Evolutionary conservation across 1,284 basidiomycete genomes (phyloP).

Genomic region (Sanghuangporus baumii): DNA sequence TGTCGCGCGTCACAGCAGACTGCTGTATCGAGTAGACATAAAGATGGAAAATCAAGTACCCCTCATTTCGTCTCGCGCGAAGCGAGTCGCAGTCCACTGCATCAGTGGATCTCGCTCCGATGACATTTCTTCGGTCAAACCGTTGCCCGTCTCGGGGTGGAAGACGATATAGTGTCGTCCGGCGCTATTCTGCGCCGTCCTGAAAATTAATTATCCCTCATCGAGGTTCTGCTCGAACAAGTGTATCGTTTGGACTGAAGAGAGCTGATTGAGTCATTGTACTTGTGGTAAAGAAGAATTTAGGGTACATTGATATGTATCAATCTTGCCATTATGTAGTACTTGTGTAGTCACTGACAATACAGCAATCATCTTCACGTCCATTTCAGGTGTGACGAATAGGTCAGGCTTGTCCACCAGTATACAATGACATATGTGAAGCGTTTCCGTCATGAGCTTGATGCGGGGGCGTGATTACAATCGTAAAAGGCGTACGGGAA

Average conservation of each 20-base stretch:
- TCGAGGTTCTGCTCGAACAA: background rate
- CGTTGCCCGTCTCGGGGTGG: too few relatives aligned
- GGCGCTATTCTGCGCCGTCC: background rate
- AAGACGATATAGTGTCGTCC: background rate
- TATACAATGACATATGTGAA: background rate
- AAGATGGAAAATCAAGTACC: background rate
- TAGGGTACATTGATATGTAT: background rate
- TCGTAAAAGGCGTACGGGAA: too few relatives aligned
- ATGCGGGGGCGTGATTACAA: background rate
- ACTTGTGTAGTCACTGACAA: too few relatives aligned
- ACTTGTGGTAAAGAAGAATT: background rate
- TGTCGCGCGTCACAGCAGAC: too few relatives aligned
- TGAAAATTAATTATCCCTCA: constrained; percentile 13
- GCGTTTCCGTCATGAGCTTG: background rate
- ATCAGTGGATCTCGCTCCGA: too few relatives aligned
- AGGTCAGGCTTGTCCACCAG: too few relatives aligned
- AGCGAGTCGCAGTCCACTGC: too few relatives aligned
- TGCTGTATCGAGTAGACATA: too few relatives aligned
- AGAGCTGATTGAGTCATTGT: background rate
- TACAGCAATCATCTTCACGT: too few relatives aligned
- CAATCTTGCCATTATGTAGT: too few relatives aligned
- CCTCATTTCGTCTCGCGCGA: background rate
- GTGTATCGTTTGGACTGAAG: background rate
- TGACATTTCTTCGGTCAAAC: too few relatives aligned
- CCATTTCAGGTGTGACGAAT: too few relatives aligned